Evolutionary conservation across 768 basidiomycete genomes (phyloP).

Genomic region (Rossbeevera mucosa): DNA sequence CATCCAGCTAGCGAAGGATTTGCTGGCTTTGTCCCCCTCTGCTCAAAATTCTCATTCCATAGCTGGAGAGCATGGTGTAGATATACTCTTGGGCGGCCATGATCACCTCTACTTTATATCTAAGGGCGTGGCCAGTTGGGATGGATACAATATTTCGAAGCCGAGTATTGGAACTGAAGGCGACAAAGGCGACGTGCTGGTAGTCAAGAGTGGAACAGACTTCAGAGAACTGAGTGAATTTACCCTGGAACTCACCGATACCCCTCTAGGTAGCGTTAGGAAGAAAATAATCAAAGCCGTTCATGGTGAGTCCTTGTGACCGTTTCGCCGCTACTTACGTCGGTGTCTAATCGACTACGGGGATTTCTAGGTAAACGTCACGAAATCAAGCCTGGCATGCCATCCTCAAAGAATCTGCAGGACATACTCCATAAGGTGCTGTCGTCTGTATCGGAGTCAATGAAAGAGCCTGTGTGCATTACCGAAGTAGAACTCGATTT

Average conservation of each 20-base stretch:
- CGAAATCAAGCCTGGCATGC: slow-evolving; percentile 52
- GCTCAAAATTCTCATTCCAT: slow-evolving; percentile 43
- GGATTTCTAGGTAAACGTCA: slow-evolving; percentile 57
- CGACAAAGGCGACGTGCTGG: slow-evolving; percentile 66
- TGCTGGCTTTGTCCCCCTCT: slow-evolving; percentile 55
- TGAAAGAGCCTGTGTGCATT: slow-evolving; percentile 75
- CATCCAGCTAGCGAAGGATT: slow-evolving; percentile 61
- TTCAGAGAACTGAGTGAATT: slow-evolving; percentile 84
- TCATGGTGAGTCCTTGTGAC: slow-evolving; percentile 40
- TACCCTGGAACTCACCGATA: slow-evolving; percentile 53
- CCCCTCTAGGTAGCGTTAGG: slow-evolving; percentile 60
- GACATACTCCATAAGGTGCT: slow-evolving; percentile 60
- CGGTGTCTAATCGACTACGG: neutral
- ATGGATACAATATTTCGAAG: slow-evolving; percentile 51
- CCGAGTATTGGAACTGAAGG: slow-evolving; percentile 61
- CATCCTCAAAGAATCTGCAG: slow-evolving; percentile 50
- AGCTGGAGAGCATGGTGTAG: slow-evolving; percentile 64
- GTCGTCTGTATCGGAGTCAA: slow-evolving; percentile 59
- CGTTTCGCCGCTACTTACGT: neutral
- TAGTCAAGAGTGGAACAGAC: slow-evolving; percentile 86
- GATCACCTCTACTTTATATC: slow-evolving; percentile 81
- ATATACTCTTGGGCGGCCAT: slow-evolving; percentile 83
- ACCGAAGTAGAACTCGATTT: slow-evolving; percentile 65
- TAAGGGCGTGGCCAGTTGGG: slow-evolving; percentile 62
- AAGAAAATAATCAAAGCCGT: slow-evolving; percentile 58